Conservation (phyloP, 305 asterid genomes). For the Coffea humblotiana region DNA sequence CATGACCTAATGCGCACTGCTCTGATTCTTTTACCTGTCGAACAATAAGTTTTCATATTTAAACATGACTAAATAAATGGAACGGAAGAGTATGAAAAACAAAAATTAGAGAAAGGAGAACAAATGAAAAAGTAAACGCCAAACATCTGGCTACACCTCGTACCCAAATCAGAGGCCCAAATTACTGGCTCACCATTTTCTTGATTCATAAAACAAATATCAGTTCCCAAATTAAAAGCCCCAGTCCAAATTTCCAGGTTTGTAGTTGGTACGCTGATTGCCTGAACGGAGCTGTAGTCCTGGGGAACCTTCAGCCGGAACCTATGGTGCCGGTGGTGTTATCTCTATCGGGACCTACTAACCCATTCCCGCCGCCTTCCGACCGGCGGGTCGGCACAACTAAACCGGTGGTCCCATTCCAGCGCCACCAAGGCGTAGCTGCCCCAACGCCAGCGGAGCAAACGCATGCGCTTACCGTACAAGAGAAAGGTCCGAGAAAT, state of each 20-base stretch:
- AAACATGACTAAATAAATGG: too few species aligned
- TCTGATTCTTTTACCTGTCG: too few species aligned
- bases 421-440: neutral
- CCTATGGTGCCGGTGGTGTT: conserved; percentile 32
- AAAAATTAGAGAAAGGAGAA: too few species aligned
- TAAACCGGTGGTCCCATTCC: conserved; percentile 9
- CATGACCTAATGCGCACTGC: too few species aligned
- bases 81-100: too few species aligned
- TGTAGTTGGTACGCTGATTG: too few species aligned
- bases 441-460: conserved; percentile 22
- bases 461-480: conserved; percentile 10
- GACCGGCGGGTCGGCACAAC: conserved; percentile 23
- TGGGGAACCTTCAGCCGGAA: neutral
- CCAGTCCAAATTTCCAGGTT: neutral
- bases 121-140: too few species aligned
- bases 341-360: conserved; percentile 46
- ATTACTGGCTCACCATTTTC: neutral
- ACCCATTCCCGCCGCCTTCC: conserved; percentile 35
- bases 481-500: conserved; percentile 24
- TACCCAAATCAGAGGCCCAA: neutral
- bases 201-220: neutral
- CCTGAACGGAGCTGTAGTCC: too few species aligned
- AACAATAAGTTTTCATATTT: too few species aligned
- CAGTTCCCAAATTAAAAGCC: neutral
- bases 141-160: too few species aligned